Evolutionary conservation across 1,139 yeast species (phyloP), one percentile per base, ranked within the genome.

Genomic region (Zygotorulaspora mrakii): DNA sequence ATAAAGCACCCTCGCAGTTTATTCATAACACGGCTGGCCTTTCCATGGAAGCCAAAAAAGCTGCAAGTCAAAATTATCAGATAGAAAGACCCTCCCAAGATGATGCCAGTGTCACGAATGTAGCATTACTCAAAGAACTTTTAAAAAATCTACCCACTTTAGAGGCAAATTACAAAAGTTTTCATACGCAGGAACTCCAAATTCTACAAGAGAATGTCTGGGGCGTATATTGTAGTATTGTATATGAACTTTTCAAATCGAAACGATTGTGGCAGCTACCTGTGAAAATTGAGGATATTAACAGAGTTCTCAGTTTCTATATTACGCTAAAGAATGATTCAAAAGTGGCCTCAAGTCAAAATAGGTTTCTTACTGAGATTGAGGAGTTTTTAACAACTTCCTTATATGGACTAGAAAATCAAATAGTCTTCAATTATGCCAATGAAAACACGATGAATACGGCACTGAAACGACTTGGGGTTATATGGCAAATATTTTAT

Each of bases 401-500:
- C 1, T 55, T 73, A 44, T 64, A 64, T 36, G 63, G 67, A 17
- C 55, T 75, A 47, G 76, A 72, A 43, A 63, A 66, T 33, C 63
- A 63, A 24, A 46, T 65, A 24, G 62, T 59, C 11, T 57, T 57
- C 40, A 57, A 56, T 34, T 57, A 57, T 26, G 48, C 55, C 18
- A 54, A 52, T 32, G 62, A 58, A 26, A 49, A 49, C 25, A 50
- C 56, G 1, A 54, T 61, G 41, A 57, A 60, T 32, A 57, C 61
- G n/a, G 59, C 64, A 3, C 47, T 63, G 24, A 58, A 58, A 35
- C 59, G 69, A 38, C 58, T 71, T 5, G 63, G 70, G 5, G 53
- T 66, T 0, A 59, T 71, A 7, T 82, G 89, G 89, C 70, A 68
- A 21, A 64, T 66, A 26, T 81, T 79, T 54, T 75, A 74, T 46